Percentiles rank a stretch among this genome's conserved stretches.
These are phyloP conservation scores for Leucocoprinus birnbaumii DNA, from an alignment of 768 basidiomycete species.

Conservation along the genomic window DNA sequence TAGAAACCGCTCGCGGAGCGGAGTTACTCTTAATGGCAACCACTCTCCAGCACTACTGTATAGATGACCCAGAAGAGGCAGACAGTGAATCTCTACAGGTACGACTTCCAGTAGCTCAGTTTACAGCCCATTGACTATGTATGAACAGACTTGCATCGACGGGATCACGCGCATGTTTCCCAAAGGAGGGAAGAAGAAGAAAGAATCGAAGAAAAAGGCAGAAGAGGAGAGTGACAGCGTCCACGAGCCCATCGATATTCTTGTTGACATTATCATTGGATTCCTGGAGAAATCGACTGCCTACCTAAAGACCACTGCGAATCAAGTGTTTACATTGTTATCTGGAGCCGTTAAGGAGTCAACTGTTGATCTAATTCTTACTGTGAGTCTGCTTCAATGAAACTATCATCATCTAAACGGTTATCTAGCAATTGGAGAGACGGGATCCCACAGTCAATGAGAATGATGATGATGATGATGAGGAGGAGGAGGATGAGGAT, in stretches of 20 bases:
- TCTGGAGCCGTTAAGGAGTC: constrained; percentile 62
- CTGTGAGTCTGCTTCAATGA: constrained; percentile 46
- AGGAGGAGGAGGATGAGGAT: constrained; percentile 32
- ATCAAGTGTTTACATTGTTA: constrained; percentile 74
- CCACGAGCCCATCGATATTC: constrained; percentile 68
- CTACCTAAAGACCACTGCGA: constrained; percentile 78
- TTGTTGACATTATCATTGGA: constrained; percentile 89
- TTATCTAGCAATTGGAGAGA: constrained; percentile 76
- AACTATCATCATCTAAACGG: not conserved
- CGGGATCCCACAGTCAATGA: constrained; percentile 56
- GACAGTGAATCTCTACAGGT: constrained; percentile 66
- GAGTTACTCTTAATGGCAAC: constrained; percentile 70
- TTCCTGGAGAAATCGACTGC: constrained; percentile 82
- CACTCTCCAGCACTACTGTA: constrained; percentile 70
- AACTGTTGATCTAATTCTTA: constrained; percentile 78
- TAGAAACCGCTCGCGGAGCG: constrained; percentile 63
- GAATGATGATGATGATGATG: constrained; percentile 28
- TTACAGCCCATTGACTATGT: constrained; percentile 11
- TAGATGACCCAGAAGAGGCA: constrained; percentile 48
- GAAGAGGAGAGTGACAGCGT: constrained; percentile 21
- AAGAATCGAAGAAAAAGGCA: not conserved
- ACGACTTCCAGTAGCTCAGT: constrained; percentile 7
- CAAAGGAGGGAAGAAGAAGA: constrained; percentile 22
- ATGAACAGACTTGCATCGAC: constrained; percentile 52
- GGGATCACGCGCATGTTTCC: constrained; percentile 55